Conservation (phyloP, 2,329 filamentous ascomycete genomes). For the Rhytidhysteron rufulum region DNA sequence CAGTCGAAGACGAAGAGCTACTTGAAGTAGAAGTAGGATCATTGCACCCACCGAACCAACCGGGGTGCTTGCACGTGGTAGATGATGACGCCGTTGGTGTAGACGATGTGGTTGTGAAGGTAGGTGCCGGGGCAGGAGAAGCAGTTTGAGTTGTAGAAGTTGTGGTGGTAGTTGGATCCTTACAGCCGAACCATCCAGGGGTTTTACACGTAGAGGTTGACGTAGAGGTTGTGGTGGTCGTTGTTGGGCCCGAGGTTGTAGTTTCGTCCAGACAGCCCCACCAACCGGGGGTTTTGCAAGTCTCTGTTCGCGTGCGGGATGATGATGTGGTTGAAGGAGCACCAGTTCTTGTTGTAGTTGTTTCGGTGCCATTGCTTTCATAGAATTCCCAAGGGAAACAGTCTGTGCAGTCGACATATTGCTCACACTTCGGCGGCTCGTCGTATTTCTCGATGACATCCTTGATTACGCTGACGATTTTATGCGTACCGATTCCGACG, state of each 20-base stretch:
- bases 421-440: slow-evolving; percentile 69
- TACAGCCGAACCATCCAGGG: slow-evolving; percentile 61
- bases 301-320: slow-evolving; percentile 71
- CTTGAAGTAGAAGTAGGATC: slow-evolving; percentile 35
- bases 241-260: slow-evolving; percentile 45
- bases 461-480: slow-evolving; percentile 81
- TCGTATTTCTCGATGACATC: slow-evolving; percentile 86
- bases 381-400: slow-evolving; percentile 94
- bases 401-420: slow-evolving; percentile 76
- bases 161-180: slow-evolving; percentile 45
- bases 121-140: slow-evolving; percentile 12
- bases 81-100: slow-evolving; percentile 19
- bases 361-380: slow-evolving; percentile 82
- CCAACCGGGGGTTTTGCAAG: slow-evolving; percentile 90
- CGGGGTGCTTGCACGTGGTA: slow-evolving; percentile 35
- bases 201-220: slow-evolving; percentile 42
- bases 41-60: slow-evolving; percentile 41
- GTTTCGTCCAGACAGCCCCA: slow-evolving; percentile 74
- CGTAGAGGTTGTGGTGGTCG: slow-evolving; percentile 42
- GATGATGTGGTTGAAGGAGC: slow-evolving; percentile 52
- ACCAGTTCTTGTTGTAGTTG: slow-evolving; percentile 56
- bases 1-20: slow-evolving; percentile 31
- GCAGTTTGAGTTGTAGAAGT: slow-evolving; percentile 23
- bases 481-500: slow-evolving; percentile 85
- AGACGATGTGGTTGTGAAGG: slow-evolving; percentile 7